These are phyloP conservation scores for Erodium trifolium DNA, from an alignment of 441 rosid species.

Conservation along the genomic window DNA sequence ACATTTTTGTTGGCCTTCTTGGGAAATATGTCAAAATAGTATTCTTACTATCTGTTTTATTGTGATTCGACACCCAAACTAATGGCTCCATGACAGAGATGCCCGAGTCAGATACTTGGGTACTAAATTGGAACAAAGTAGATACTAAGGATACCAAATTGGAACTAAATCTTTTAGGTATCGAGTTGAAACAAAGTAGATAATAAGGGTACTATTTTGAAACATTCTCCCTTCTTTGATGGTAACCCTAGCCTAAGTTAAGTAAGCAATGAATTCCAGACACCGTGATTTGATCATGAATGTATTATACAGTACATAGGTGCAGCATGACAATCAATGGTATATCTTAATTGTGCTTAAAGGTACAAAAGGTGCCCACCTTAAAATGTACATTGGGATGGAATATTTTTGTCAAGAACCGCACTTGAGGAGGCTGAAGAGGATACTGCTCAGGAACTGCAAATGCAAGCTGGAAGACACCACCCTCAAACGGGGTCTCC, in stretches of 20 bases:
- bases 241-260: too few relatives aligned
- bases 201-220: too few relatives aligned
- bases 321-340: neutral
- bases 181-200: neutral
- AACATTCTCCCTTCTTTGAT: too few relatives aligned
- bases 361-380: constrained; percentile 30
- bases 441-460: constrained; percentile 97
- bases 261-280: too few relatives aligned
- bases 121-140: neutral
- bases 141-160: neutral
- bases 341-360: neutral
- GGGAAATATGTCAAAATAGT: too few relatives aligned
- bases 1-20: too few relatives aligned
- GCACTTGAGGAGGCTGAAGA: constrained; percentile 96
- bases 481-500: constrained; percentile 95
- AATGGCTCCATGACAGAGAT: neutral
- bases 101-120: neutral
- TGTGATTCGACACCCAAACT: too few relatives aligned
- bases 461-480: constrained; percentile 90
- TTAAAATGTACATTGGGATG: constrained; percentile 98
- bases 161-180: neutral
- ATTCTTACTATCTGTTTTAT: too few relatives aligned
- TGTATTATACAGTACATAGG: neutral
- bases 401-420: constrained; percentile 92
- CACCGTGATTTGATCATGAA: neutral